Conservation (phyloP, 2,329 filamentous ascomycete species). For the Ophiognomonia clavigignenti-juglandacearum region DNA sequence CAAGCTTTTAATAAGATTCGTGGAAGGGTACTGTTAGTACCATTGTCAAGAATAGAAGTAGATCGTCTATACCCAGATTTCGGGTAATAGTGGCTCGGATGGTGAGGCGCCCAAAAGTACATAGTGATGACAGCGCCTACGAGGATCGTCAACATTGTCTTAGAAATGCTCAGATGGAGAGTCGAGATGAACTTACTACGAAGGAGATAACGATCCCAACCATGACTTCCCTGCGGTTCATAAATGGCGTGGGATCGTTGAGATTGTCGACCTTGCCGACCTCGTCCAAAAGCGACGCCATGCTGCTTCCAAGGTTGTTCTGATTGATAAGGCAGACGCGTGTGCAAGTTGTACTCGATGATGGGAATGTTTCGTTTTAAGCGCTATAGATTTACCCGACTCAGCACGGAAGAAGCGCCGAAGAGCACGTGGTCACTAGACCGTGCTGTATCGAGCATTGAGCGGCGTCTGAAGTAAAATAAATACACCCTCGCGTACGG, state of each 20-base stretch:
- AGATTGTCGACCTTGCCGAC: constrained; percentile 19
- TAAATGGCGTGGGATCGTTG: constrained; percentile 13
- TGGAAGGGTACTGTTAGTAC: not conserved
- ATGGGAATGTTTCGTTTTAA: too few relatives aligned
- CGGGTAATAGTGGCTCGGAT: constrained; percentile 15
- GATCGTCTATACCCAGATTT: constrained; percentile 17
- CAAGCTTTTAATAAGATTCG: too few relatives aligned
- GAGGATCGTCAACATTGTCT: not conserved
- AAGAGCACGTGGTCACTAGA: too few relatives aligned
- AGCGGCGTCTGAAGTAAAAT: too few relatives aligned
- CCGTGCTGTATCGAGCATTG: too few relatives aligned
- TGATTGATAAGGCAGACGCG: too few relatives aligned
- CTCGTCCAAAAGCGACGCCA: constrained; percentile 16
- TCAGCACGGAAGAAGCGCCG: too few relatives aligned
- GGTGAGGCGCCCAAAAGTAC: constrained; percentile 17
- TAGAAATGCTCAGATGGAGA: not conserved
- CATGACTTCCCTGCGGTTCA: constrained; percentile 14
- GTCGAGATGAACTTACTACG: not conserved
- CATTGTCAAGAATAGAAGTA: constrained; percentile 17
- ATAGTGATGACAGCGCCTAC: constrained; percentile 12
- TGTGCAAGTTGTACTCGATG: too few relatives aligned
- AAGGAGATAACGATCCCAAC: constrained; percentile 17
- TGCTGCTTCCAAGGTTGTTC: constrained; percentile 4
- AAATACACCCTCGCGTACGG: too few relatives aligned
- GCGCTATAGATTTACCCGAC: too few relatives aligned